Evolutionary conservation across 2,329 filamentous ascomycete species (phyloP), one percentile per base, ranked within the genome.

Genomic region (Furcasterigmium sp.): DNA sequence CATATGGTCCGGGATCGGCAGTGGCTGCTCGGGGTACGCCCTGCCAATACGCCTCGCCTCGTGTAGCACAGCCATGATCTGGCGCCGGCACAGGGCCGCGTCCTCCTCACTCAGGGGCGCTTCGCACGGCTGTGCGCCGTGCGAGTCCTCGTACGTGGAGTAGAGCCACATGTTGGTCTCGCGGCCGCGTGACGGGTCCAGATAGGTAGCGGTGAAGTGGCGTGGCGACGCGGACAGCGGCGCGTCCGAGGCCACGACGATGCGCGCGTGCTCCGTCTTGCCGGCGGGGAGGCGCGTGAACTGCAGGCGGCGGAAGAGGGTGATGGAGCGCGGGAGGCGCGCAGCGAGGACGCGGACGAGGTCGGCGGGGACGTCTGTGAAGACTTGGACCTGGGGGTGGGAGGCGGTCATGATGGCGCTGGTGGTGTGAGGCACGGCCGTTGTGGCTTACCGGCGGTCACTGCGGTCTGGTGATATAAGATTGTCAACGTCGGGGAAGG

Each of bases 121-220:
- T 15, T 52, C 52, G 0, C 50, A 50, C 0, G 42, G 26, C 8
- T 44, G 42, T 4, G 47, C 21, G 19, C 49, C 32, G 8, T 36
- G 30, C 2, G 47, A 42, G 44, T 64, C 59, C 46, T 81, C 74
- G 3, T 76, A 54, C 0, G 72, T 73, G 2, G 68, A 71, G 57
- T 82, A 86, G 2, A 86, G 53, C 75, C 78, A 85, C 23, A 80
- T 64, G 48, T 85, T 75, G 0, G 84, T 86, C 55, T 85, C 82
- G 0, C 78, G 79, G 0, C 72, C 69, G 42, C 69, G 69, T 4
- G 73, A 73, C 17, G 82, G 68, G 57, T 87, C 83, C 6, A 84
- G 56, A 54, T 81, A 85, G 1, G 76, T 78, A 1, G 74, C 75
- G 1, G 73, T 70, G 54, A 85, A 81, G 11, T 43, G 21, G 32